Percentiles rank a stretch among this genome's conserved stretches.
phyloP scores from a whole-genome alignment of 495 filamentous ascomycete genomes.

The Penicillium paradoxum region DNA sequence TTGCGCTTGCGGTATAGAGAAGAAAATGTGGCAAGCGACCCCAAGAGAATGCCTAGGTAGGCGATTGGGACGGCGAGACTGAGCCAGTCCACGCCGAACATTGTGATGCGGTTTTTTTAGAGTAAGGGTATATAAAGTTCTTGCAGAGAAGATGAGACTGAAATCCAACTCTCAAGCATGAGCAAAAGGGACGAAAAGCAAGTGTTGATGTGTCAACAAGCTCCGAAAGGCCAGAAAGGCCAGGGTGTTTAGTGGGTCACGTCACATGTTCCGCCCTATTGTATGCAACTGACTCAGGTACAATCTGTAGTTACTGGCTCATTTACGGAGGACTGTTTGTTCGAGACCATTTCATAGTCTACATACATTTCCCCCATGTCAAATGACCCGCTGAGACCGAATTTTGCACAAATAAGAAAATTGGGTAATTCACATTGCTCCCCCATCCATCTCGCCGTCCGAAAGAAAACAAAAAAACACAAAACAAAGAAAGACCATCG shows the following conservation, averaged over 20 bases:
- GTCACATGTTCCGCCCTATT: constrained; percentile 22
- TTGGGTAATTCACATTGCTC: constrained; percentile 4
- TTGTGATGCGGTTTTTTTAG: constrained; percentile 20
- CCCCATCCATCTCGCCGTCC: constrained; percentile 3
- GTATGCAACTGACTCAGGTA: background rate
- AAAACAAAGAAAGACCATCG: constrained; percentile 1
- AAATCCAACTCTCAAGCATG: background rate
- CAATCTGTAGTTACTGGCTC: background rate
- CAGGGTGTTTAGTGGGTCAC: constrained; percentile 31
- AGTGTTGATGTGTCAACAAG: constrained; percentile 1
- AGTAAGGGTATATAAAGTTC: constrained; percentile 7
- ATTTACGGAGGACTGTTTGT: background rate
- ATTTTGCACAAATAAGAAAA: background rate
- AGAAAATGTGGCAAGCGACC: constrained; percentile 86
- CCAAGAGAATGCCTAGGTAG: constrained; percentile 81
- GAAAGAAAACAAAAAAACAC: constrained; percentile 6
- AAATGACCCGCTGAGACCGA: background rate
- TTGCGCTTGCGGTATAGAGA: constrained; percentile 91
- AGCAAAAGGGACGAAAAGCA: background rate
- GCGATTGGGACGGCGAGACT: constrained; percentile 75
- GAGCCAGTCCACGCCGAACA: constrained; percentile 65
- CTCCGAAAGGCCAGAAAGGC: constrained; percentile 26
- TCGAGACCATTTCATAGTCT: constrained; percentile 2
- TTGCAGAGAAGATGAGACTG: background rate
- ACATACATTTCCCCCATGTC: constrained; percentile 3